Evolutionary conservation across 495 filamentous ascomycete genomes (phyloP).

Genomic region (Podospora pseudoanserina): DNA sequence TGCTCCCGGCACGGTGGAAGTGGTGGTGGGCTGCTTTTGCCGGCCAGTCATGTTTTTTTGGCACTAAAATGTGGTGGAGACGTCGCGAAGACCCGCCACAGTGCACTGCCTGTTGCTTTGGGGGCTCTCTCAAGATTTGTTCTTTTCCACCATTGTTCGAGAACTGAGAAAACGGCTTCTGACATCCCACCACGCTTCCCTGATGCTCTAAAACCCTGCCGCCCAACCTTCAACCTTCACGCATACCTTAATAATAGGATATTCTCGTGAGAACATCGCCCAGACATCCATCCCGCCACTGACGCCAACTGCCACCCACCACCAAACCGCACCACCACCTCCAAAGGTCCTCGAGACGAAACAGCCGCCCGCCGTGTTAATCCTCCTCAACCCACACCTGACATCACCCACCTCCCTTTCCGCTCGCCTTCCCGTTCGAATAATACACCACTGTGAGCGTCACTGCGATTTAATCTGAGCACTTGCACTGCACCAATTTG

Average conservation of each 20-base stretch:
- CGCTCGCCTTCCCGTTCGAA: neutral
- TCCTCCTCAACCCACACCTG: conserved; percentile 5
- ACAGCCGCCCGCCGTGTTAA: neutral
- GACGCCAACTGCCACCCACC: neutral
- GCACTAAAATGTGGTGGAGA: conserved; percentile 20
- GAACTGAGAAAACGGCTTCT: conserved; percentile 14
- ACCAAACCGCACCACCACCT: neutral
- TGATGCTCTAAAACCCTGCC: neutral
- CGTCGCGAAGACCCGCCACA: conserved; percentile 23
- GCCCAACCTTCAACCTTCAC: neutral
- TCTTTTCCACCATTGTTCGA: conserved; percentile 20
- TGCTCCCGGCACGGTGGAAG: neutral
- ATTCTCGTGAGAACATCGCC: neutral
- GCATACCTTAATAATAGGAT: neutral
- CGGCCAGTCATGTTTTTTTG: conserved; percentile 24
- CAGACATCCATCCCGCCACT: neutral
- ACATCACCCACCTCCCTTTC: conserved; percentile 13
- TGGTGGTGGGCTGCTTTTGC: conserved; percentile 1
- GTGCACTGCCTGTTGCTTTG: conserved; percentile 12
- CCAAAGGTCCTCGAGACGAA: neutral
- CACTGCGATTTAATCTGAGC: neutral
- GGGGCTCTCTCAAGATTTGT: conserved; percentile 23
- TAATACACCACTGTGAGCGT: neutral
- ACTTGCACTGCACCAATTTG: neutral
- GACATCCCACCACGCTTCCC: conserved; percentile 10